phyloP scores from a whole-genome alignment of 129 eudicot genomes.

The Solidago caesia region DNA sequence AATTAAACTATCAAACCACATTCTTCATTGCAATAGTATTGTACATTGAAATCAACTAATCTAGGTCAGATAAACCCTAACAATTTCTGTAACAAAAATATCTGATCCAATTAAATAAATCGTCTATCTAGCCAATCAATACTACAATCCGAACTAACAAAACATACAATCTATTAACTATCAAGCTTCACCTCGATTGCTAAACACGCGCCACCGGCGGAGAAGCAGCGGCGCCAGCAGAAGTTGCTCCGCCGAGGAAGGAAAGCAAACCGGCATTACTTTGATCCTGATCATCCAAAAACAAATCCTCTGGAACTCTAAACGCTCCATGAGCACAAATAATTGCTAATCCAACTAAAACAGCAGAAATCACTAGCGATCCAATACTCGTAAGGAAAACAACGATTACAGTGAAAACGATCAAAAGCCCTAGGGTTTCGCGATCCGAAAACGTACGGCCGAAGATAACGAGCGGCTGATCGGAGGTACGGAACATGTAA shows the following conservation, averaged over 20 bases:
- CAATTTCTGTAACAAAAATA: too few species aligned
- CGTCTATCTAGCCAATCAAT: too few species aligned
- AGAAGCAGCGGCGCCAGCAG: slow-evolving; percentile 49
- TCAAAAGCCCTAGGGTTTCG: slow-evolving; percentile 55
- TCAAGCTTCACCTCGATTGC: not conserved
- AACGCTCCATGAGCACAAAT: slow-evolving; percentile 78
- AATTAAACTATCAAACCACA: too few species aligned
- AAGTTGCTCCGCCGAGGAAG: slow-evolving; percentile 75
- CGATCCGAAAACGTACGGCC: slow-evolving; percentile 66
- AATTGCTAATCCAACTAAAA: slow-evolving; percentile 55
- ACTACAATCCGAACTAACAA: too few species aligned
- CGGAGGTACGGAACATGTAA: slow-evolving; percentile 64
- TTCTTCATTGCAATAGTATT: too few species aligned
- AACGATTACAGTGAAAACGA: slow-evolving; percentile 56
- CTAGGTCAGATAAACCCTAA: too few species aligned
- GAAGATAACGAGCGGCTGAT: slow-evolving; percentile 51
- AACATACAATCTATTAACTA: too few species aligned
- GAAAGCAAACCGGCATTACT: slow-evolving; percentile 69
- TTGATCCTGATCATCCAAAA: slow-evolving; percentile 72
- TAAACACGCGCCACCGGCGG: slow-evolving; percentile 51
- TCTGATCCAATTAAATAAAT: too few species aligned
- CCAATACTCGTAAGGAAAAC: slow-evolving; percentile 74
- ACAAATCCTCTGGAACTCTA: slow-evolving; percentile 70
- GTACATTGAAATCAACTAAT: too few species aligned
- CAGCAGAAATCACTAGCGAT: slow-evolving; percentile 61